A percentile compares a stretch with the other conserved stretches of the same genome.
phyloP scores from a whole-genome alignment of 768 basidiomycete genomes.

The Auriscalpium orientale region DNA sequence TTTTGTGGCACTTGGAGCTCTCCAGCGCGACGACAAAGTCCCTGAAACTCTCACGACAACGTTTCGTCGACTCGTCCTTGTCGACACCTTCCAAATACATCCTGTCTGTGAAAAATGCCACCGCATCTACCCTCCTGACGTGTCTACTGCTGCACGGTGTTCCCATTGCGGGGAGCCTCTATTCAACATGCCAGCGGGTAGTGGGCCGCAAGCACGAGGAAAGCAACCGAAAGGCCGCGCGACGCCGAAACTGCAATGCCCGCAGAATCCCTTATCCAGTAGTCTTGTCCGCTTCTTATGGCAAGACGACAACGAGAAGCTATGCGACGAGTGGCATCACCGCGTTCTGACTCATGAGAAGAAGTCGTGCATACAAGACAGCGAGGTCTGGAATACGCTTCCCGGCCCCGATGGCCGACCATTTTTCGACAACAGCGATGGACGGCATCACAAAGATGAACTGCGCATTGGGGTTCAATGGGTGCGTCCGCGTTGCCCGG shows the following conservation, averaged over 20 bases:
- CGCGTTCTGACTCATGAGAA: too few species aligned
- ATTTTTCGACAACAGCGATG: neutral
- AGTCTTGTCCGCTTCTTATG: too few species aligned
- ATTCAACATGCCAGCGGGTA: neutral
- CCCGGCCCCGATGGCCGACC: neutral
- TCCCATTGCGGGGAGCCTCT: neutral
- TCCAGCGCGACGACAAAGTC: neutral
- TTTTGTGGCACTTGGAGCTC: neutral
- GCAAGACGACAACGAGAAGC: too few species aligned
- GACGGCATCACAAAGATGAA: neutral
- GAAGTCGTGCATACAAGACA: neutral
- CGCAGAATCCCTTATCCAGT: too few species aligned
- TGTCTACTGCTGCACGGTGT: neutral
- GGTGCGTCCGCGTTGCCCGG: neutral
- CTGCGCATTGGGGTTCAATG: neutral
- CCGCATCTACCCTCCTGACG: neutral
- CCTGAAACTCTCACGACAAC: neutral
- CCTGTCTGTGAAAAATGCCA: neutral
- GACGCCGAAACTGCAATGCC: too few species aligned
- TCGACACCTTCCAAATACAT: neutral
- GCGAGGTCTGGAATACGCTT: neutral
- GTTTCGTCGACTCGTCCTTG: neutral
- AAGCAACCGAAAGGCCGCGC: too few species aligned
- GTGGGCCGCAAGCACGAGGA: too few species aligned
- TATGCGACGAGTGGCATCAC: too few species aligned